Conservation (phyloP, 352 stramenopile species). For the Pythium sukuiense region DNA sequence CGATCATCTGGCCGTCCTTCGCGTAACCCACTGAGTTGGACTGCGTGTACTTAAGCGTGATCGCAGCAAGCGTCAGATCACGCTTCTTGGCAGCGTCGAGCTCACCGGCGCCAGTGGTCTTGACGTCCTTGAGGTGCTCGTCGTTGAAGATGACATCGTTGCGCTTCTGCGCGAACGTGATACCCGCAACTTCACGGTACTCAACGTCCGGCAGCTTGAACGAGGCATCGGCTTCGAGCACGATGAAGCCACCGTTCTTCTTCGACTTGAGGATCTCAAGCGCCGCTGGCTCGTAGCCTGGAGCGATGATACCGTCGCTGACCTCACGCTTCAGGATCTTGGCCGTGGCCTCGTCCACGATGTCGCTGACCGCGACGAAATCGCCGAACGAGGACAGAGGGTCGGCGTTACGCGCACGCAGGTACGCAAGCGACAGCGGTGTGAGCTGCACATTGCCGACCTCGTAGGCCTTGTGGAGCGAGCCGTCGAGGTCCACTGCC, state of each 20-base stretch:
- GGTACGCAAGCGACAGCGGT: conserved; percentile 95
- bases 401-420: conserved; percentile 98
- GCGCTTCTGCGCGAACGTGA: conserved; percentile 98
- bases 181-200: conserved; percentile 98
- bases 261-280: conserved; percentile 98
- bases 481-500: conserved; percentile 94
- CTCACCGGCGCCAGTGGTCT: conserved; percentile 85
- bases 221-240: conserved; percentile 93
- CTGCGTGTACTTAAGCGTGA: conserved; percentile 99
- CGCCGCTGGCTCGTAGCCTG: conserved; percentile 96
- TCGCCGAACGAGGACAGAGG: conserved; percentile 99
- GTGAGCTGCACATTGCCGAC: conserved; percentile 91
- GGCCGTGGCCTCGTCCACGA: conserved; percentile 98
- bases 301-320: conserved; percentile 98
- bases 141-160: conserved; percentile 96
- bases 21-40: conserved; percentile 99
- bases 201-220: conserved; percentile 94
- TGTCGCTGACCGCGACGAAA: conserved; percentile 97
- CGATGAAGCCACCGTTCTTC: conserved; percentile 99
- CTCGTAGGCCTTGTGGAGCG: conserved; percentile 95
- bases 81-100: conserved; percentile 92
- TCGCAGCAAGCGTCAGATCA: conserved; percentile 98
- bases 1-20: conserved; percentile 99
- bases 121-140: conserved; percentile 92
- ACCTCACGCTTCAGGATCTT: conserved; percentile 99